Evolutionary conservation across 2,329 filamentous ascomycete species (phyloP).

Genomic region (Fusarium buharicum): DNA sequence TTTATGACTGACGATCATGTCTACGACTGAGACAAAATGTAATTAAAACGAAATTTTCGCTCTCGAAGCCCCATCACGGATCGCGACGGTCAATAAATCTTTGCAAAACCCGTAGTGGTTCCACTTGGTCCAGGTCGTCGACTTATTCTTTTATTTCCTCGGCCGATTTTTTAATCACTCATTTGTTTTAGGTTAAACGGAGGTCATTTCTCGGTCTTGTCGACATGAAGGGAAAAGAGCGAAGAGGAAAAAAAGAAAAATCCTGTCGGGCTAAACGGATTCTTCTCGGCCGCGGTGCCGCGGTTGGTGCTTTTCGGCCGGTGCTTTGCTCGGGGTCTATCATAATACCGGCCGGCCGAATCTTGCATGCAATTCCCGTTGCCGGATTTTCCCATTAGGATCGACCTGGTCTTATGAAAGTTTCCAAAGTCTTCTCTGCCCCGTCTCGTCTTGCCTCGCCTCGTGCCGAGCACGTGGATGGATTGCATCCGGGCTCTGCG

Average conservation of each 20-base stretch:
- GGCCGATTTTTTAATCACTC: conserved; percentile 28
- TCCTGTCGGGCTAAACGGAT: background rate
- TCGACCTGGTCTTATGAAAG: background rate
- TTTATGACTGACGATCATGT: background rate
- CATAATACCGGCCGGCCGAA: conserved; percentile 23
- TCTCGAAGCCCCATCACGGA: conserved; percentile 9
- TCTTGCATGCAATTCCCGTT: conserved; percentile 12
- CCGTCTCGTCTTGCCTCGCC: background rate
- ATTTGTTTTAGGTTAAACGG: conserved; percentile 6
- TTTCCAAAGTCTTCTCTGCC: conserved; percentile 2
- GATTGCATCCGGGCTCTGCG: conserved; percentile 8
- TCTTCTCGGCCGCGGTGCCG: conserved; percentile 22
- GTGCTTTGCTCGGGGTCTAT: conserved; percentile 27
- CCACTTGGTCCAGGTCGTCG: conserved; percentile 24
- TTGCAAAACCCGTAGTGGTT: conserved; percentile 29
- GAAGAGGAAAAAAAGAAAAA: background rate
- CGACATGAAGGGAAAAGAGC: background rate
- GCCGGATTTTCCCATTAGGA: conserved; percentile 26
- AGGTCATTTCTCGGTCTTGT: background rate
- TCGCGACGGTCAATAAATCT: conserved; percentile 24
- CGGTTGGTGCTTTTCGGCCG: conserved; percentile 43
- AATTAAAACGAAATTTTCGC: conserved; percentile 30
- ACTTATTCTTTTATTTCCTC: conserved; percentile 20
- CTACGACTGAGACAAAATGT: background rate
- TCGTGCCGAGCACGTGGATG: conserved; percentile 25